Conservation (phyloP, 345 rosid species). For the Geranium rotundifolium region DNA sequence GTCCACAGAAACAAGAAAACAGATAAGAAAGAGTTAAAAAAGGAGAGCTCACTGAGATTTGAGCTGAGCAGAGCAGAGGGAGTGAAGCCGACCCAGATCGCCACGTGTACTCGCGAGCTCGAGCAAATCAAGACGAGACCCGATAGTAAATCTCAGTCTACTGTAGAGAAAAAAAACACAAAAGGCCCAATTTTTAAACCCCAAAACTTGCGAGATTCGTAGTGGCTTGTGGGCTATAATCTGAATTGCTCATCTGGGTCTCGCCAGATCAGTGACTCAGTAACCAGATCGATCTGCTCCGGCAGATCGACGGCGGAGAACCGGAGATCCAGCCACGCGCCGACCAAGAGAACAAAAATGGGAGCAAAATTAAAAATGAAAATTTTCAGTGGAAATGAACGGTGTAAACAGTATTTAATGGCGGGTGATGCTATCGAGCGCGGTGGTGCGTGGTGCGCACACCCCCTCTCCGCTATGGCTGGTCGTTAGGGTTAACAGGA, state of each 20-base stretch:
- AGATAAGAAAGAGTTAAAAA: slow-evolving; percentile 6
- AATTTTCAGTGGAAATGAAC: slow-evolving; percentile 1
- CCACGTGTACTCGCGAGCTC: slow-evolving; percentile 37
- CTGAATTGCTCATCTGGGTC: neutral
- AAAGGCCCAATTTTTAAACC: neutral
- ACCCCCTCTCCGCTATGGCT: neutral
- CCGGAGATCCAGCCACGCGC: neutral
- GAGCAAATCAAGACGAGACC: slow-evolving; percentile 43
- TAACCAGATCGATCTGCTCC: neutral
- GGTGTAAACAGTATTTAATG: slow-evolving; percentile 2
- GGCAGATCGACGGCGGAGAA: neutral
- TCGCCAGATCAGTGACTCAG: neutral
- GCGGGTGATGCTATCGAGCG: neutral
- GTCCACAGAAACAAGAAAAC: neutral
- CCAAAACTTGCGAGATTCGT: slow-evolving; percentile 1
- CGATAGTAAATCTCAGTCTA: slow-evolving; percentile 24
- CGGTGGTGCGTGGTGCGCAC: slow-evolving; percentile 21
- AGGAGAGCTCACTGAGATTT: slow-evolving; percentile 41
- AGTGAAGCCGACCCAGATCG: slow-evolving; percentile 50
- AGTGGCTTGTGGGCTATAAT: neutral
- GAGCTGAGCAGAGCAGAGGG: slow-evolving; percentile 23
- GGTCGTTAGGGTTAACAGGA: slow-evolving; percentile 6
- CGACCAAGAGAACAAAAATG: neutral
- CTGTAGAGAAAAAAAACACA: slow-evolving; percentile 8
- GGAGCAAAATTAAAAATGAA: neutral